phyloP scores from a whole-genome alignment of 1,139 yeast genomes.

The Kurtzmaniella quercitrusa region DNA sequence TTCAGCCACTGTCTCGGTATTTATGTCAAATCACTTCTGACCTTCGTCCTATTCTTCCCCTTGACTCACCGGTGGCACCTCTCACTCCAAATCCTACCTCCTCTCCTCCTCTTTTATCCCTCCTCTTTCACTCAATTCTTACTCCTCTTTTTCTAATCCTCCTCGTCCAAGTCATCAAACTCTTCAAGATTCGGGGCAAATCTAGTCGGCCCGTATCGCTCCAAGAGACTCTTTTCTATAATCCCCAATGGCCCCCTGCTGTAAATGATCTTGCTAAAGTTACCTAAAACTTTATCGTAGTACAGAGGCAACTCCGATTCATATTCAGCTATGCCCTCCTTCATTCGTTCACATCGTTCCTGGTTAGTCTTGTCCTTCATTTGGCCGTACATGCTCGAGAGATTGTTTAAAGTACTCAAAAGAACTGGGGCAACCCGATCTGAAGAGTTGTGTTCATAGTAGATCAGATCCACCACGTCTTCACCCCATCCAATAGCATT shows the following conservation, averaged over 20 bases:
- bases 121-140: no score
- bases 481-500: slow-evolving; percentile 66
- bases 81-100: no score
- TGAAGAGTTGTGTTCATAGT: slow-evolving; percentile 25
- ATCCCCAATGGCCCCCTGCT: slow-evolving; percentile 42
- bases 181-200: slow-evolving; percentile 37
- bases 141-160: slow-evolving; percentile 11
- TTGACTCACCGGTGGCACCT: no score
- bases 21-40: no score
- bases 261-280: slow-evolving; percentile 39
- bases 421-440: slow-evolving; percentile 29
- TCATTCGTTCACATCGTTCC: slow-evolving; percentile 22
- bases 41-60: no score
- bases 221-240: slow-evolving; percentile 36
- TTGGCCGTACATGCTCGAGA: slow-evolving; percentile 28
- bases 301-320: slow-evolving; percentile 14
- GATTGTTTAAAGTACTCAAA: slow-evolving; percentile 26
- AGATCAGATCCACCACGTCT: slow-evolving; percentile 41
- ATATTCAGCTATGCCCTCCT: slow-evolving; percentile 4
- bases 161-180: slow-evolving; percentile 40
- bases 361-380: slow-evolving; percentile 21
- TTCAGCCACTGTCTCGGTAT: no score
- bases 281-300: slow-evolving; percentile 32
- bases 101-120: no score
- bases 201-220: slow-evolving; percentile 35